A percentile compares a stretch with the other conserved stretches of the same genome.
Conservation (phyloP, 73 alveolate species). For the Stentor roeselii region DNA sequence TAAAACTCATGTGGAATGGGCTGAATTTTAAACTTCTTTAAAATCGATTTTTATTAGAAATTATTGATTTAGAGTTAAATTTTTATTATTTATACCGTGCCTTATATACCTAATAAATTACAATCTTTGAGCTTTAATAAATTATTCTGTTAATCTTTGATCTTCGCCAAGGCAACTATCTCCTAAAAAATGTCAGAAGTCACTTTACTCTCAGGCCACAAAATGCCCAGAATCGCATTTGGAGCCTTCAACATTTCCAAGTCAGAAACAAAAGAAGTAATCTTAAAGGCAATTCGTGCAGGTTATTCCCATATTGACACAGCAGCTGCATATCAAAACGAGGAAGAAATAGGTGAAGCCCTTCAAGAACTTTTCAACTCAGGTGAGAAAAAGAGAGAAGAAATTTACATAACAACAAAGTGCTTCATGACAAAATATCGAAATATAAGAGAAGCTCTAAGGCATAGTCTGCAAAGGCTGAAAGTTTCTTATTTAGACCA, state of each 20-base stretch:
- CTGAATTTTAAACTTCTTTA: too few relatives aligned
- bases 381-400: conserved; percentile 71
- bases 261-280: conserved; percentile 31
- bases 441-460: conserved; percentile 56
- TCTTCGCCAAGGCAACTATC: too few relatives aligned
- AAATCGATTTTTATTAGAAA: too few relatives aligned
- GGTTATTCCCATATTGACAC: conserved; percentile 78
- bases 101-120: too few relatives aligned
- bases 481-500: conserved; percentile 56
- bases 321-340: conserved; percentile 63
- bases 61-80: too few relatives aligned
- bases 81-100: too few relatives aligned
- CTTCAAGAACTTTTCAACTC: conserved; percentile 35
- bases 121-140: too few relatives aligned
- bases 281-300: conserved; percentile 49
- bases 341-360: conserved; percentile 70
- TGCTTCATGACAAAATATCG: conserved; percentile 52
- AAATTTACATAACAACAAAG: conserved; percentile 69
- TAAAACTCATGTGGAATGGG: too few relatives aligned
- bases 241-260: conserved; percentile 3
- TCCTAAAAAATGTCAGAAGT: too few relatives aligned
- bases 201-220: background rate
- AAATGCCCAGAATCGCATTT: conserved; percentile 3
- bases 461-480: conserved; percentile 52
- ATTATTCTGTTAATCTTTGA: too few relatives aligned